Conservation (phyloP, 2,329 filamentous ascomycete species). For the Fusarium ambrosium region DNA sequence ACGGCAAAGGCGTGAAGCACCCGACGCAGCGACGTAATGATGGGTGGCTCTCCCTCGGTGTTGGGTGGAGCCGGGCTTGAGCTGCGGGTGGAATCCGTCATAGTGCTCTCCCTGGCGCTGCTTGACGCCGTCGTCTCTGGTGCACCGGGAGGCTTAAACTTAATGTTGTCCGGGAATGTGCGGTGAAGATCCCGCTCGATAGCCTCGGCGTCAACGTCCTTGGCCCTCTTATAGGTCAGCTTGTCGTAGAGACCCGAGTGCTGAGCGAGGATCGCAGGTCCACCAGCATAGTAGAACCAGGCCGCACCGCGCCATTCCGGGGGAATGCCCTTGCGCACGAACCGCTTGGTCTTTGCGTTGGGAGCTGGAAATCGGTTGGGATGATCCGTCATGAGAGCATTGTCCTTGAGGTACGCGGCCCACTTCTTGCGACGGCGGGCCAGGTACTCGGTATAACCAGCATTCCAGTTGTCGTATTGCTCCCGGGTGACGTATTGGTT, state of each 20-base stretch:
- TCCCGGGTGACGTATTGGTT: slow-evolving; percentile 82
- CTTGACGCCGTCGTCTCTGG: slow-evolving; percentile 51
- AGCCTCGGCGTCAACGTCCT: slow-evolving; percentile 83
- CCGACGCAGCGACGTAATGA: slow-evolving; percentile 84
- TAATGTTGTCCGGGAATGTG: slow-evolving; percentile 94
- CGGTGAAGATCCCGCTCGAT: slow-evolving; percentile 95
- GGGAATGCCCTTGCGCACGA: slow-evolving; percentile 92
- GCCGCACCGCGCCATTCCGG: slow-evolving; percentile 95
- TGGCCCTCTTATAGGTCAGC: slow-evolving; percentile 74
- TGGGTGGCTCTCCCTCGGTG: slow-evolving; percentile 74
- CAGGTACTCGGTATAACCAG: slow-evolving; percentile 80
- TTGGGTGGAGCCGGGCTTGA: slow-evolving; percentile 53
- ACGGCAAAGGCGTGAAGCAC: slow-evolving; percentile 92
- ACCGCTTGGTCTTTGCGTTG: slow-evolving; percentile 87
- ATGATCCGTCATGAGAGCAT: slow-evolving; percentile 76
- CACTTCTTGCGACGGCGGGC: slow-evolving; percentile 85
- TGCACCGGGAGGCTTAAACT: slow-evolving; percentile 78
- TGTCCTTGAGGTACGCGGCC: slow-evolving; percentile 81
- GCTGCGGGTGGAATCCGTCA: slow-evolving; percentile 49
- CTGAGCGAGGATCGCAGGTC: slow-evolving; percentile 81
- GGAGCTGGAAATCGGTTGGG: slow-evolving; percentile 85
- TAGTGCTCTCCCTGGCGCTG: slow-evolving; percentile 53
- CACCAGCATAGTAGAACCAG: slow-evolving; percentile 97
- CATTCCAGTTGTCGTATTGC: slow-evolving; percentile 87
- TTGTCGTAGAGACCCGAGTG: slow-evolving; percentile 83